Conservation (phyloP, 1,284 basidiomycete genomes). For the Leccinum pachyderme region DNA sequence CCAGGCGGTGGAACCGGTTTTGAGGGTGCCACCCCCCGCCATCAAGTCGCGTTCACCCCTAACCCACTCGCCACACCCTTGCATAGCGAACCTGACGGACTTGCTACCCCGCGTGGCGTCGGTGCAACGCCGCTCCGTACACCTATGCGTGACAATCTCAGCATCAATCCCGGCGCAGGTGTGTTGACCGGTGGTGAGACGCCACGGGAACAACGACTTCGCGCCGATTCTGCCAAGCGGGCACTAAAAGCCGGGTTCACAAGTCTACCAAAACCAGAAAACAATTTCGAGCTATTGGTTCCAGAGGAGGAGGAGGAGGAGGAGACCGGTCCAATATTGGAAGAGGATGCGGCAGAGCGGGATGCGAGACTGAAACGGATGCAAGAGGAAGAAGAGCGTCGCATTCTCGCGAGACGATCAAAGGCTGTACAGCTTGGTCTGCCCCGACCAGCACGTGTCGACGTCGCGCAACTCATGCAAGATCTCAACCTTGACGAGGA, state of each 20-base stretch:
- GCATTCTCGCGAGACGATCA: conserved; percentile 77
- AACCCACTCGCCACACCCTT: conserved; percentile 92
- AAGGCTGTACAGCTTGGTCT: conserved; percentile 81
- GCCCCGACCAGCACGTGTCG: conserved; percentile 85
- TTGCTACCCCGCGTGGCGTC: conserved; percentile 64
- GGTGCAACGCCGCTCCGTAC: conserved; percentile 84
- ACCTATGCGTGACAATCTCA: conserved; percentile 87
- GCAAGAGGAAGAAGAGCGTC: conserved; percentile 76
- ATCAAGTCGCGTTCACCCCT: conserved; percentile 86
- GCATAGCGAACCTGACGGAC: conserved; percentile 46
- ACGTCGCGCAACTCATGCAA: conserved; percentile 63
- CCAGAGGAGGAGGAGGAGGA: conserved; percentile 78
- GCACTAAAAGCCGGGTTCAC: conserved; percentile 82
- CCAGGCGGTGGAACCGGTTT: conserved; percentile 82
- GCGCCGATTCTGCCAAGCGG: conserved; percentile 62
- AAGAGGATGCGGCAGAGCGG: conserved; percentile 91
- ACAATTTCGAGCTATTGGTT: conserved; percentile 95
- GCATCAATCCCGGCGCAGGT: conserved; percentile 77
- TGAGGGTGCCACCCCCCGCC: conserved; percentile 88
- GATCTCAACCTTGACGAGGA: conserved; percentile 55
- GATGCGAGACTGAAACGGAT: conserved; percentile 74
- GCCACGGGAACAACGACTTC: conserved; percentile 71
- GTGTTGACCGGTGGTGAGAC: conserved; percentile 63
- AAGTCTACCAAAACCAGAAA: conserved; percentile 89
- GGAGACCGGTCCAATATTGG: conserved; percentile 43